Percentiles rank a stretch among this genome's conserved stretches.
Conservation (phyloP, 306 rosid genomes). For the Gleditsia sinensis region DNA sequence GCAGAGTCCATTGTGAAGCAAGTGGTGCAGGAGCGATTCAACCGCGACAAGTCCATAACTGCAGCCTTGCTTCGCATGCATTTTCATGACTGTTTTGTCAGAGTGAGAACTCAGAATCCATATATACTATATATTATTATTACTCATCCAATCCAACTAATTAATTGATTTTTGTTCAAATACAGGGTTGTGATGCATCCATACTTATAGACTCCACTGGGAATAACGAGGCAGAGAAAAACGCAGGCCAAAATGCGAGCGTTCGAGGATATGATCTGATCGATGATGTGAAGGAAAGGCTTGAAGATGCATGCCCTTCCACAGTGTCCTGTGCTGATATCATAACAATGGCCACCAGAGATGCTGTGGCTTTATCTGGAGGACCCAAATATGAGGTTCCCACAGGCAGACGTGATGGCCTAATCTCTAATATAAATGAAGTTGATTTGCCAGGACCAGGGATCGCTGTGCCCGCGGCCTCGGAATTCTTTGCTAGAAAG, state of each 20-base stretch:
- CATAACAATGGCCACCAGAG: constrained; percentile 56
- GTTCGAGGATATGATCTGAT: constrained; percentile 54
- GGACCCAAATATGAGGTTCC: constrained; percentile 55
- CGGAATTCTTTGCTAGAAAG: background rate
- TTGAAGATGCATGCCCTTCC: constrained; percentile 55
- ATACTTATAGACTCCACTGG: constrained; percentile 48
- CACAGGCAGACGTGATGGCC: constrained; percentile 40
- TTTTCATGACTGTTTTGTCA: constrained; percentile 65
- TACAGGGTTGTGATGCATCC: constrained; percentile 67
- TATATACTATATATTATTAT: no score
- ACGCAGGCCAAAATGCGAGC: constrained; percentile 15
- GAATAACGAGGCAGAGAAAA: constrained; percentile 36
- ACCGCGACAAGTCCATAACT: constrained; percentile 40
- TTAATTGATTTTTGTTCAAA: no score
- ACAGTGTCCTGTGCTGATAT: constrained; percentile 70
- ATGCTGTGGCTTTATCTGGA: constrained; percentile 51
- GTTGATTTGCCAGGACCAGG: background rate
- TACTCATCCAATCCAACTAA: no score
- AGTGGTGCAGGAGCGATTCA: constrained; percentile 44
- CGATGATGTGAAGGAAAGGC: constrained; percentile 44
- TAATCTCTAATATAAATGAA: background rate
- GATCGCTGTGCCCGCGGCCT: background rate
- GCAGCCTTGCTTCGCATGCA: constrained; percentile 63
- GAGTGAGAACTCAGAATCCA: no score
- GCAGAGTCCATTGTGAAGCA: constrained; percentile 47